phyloP scores from a whole-genome alignment of 2,329 filamentous ascomycete genomes.

The Tricladium varicosporioides region DNA sequence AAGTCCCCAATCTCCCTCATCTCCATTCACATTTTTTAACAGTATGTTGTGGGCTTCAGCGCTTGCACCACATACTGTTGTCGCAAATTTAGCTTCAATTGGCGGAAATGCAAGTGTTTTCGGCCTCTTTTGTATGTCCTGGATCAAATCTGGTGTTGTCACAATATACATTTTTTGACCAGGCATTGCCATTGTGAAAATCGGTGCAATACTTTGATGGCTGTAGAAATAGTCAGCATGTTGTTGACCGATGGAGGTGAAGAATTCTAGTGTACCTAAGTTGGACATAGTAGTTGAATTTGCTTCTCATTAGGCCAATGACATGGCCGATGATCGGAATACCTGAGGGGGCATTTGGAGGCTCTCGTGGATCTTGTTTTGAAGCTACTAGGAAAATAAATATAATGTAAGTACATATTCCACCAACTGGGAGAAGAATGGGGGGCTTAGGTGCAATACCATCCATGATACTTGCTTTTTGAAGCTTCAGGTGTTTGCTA shows the following conservation, averaged over 20 bases:
- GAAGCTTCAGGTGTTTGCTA: no score
- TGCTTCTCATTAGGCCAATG: background rate
- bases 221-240: no score
- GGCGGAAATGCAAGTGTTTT: slow-evolving; percentile 39
- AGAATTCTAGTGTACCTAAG: background rate
- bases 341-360: background rate
- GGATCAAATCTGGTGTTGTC: slow-evolving; percentile 37
- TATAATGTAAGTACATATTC: no score
- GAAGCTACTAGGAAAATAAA: background rate
- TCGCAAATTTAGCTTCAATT: slow-evolving; percentile 30
- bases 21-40: slow-evolving; percentile 35
- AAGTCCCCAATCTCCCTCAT: slow-evolving; percentile 31
- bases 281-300: background rate
- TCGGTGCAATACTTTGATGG: slow-evolving; percentile 24
- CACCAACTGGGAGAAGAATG: no score
- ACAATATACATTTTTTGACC: slow-evolving; percentile 43
- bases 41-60: slow-evolving; percentile 33
- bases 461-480: no score
- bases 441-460: no score
- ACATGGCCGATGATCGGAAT: background rate
- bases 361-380: background rate
- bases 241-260: no score
- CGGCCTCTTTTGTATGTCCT: slow-evolving; percentile 38
- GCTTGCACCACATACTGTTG: slow-evolving; percentile 20
- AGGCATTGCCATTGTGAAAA: slow-evolving; percentile 42